Conservation (phyloP, 2,329 filamentous ascomycete genomes). For the Penicillium sp. region DNA sequence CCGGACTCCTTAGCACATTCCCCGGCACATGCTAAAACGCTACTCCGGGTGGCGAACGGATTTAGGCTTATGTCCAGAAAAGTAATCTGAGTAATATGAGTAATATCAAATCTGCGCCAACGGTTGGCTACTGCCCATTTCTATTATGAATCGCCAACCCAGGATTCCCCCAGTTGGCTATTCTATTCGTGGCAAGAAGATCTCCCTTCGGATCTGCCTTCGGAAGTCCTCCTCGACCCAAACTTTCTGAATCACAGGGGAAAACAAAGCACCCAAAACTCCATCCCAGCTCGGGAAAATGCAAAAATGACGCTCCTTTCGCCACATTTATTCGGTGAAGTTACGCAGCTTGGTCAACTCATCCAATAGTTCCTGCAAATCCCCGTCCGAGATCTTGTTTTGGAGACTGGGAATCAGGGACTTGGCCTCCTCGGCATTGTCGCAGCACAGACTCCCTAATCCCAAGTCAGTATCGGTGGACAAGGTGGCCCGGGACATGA, state of each 20-base stretch:
- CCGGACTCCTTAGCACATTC: conserved; percentile 14
- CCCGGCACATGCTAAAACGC: conserved; percentile 17
- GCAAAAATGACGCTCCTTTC: neutral
- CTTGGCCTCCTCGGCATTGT: conserved; percentile 92
- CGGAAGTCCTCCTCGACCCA: conserved; percentile 6
- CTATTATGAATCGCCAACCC: conserved; percentile 7
- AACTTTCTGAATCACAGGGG: neutral
- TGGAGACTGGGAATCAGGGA: conserved; percentile 86
- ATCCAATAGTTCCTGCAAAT: conserved; percentile 82
- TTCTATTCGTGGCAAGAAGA: neutral
- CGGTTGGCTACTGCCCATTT: conserved; percentile 3
- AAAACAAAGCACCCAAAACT: conserved; percentile 23
- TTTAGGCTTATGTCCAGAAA: neutral
- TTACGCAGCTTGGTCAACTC: conserved; percentile 80
- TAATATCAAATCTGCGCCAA: neutral
- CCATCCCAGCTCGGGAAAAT: conserved; percentile 16
- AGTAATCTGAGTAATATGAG: neutral
- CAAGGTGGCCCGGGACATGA: neutral
- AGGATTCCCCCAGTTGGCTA: neutral
- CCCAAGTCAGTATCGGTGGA: neutral
- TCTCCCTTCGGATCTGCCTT: neutral
- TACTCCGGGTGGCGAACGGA: conserved; percentile 12
- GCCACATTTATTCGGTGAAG: conserved; percentile 41
- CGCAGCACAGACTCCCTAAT: conserved; percentile 84
- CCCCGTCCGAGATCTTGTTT: conserved; percentile 87